Conservation (phyloP, 2,329 filamentous ascomycete genomes). For the Boeremia lycopersici region DNA sequence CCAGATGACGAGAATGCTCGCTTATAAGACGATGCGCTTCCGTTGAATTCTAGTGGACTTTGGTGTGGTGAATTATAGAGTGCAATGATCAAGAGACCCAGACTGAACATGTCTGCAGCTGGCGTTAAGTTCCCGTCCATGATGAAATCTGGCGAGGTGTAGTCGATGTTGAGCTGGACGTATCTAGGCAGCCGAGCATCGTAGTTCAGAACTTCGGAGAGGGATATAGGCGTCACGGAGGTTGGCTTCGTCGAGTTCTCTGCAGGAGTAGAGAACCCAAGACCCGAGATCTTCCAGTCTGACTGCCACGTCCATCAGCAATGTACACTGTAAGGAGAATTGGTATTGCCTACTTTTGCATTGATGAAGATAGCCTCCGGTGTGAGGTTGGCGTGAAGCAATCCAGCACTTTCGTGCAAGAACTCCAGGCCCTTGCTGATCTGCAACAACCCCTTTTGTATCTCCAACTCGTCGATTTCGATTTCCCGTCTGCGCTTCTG, state of each 20-base stretch:
- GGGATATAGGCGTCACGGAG: slow-evolving; percentile 77
- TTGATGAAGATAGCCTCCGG: slow-evolving; percentile 95
- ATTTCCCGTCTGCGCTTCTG: slow-evolving; percentile 74
- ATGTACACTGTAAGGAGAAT: slow-evolving; percentile 10
- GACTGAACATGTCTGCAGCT: slow-evolving; percentile 89
- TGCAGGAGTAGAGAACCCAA: slow-evolving; percentile 84
- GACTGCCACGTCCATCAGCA: slow-evolving; percentile 61
- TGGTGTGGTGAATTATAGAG: slow-evolving; percentile 93
- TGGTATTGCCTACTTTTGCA: slow-evolving; percentile 69
- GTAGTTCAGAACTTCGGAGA: slow-evolving; percentile 83
- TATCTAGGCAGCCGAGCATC: slow-evolving; percentile 80
- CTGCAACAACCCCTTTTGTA: slow-evolving; percentile 94
- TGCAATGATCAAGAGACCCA: slow-evolving; percentile 85
- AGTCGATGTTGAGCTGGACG: slow-evolving; percentile 91
- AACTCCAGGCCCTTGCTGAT: slow-evolving; percentile 95
- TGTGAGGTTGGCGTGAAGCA: slow-evolving; percentile 93
- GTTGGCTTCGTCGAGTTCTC: slow-evolving; percentile 76
- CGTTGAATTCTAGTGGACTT: slow-evolving; percentile 83
- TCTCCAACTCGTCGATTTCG: slow-evolving; percentile 95
- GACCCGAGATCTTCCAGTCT: slow-evolving; percentile 98
- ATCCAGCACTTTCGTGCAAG: slow-evolving; percentile 88
- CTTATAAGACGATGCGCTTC: slow-evolving; percentile 83
- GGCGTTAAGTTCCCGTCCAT: slow-evolving; percentile 86
- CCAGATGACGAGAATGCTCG: slow-evolving; percentile 79
- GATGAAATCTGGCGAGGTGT: slow-evolving; percentile 91